These are phyloP conservation scores for Actinomucor elegans DNA, from an alignment of 371 early-diverging fungal genomes.

Conservation along the genomic window DNA sequence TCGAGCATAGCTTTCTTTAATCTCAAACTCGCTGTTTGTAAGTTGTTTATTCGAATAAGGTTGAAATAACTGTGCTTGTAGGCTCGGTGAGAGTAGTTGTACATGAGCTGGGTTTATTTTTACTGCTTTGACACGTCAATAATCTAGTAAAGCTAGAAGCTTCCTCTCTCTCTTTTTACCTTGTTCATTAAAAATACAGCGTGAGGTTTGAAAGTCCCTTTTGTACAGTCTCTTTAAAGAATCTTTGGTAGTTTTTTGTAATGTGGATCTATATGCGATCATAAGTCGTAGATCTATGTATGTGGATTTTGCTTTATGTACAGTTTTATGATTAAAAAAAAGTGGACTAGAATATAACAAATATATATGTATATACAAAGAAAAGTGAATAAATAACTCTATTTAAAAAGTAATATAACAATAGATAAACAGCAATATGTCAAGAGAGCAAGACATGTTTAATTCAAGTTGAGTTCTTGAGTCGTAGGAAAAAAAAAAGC, in stretches of 20 bases:
- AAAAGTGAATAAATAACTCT: too few relatives aligned
- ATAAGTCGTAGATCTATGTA: too few relatives aligned
- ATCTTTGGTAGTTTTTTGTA: not conserved
- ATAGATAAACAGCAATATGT: too few relatives aligned
- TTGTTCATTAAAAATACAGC: not conserved
- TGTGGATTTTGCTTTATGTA: too few relatives aligned
- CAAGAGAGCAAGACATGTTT: too few relatives aligned
- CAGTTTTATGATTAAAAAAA: too few relatives aligned
- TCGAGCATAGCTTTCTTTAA: slow-evolving; percentile 41
- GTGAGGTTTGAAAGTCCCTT: not conserved
- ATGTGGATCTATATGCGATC: not conserved
- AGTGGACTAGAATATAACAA: too few relatives aligned
- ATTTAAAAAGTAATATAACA: too few relatives aligned
- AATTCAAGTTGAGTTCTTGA: too few relatives aligned
- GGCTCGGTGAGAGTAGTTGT: slow-evolving; percentile 49
- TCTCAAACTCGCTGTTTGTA: not conserved
- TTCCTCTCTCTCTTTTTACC: not conserved
- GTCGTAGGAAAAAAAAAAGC: too few relatives aligned
- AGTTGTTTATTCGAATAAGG: slow-evolving; percentile 12
- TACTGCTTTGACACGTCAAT: slow-evolving; percentile 18
- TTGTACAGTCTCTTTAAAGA: not conserved
- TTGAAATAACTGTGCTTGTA: slow-evolving; percentile 49
- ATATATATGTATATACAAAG: too few relatives aligned
- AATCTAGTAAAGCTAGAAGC: not conserved
- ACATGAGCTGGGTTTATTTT: slow-evolving; percentile 51